These are phyloP conservation scores for Melanomma pulvis-pyrius DNA, from an alignment of 495 filamentous ascomycete species.

Conservation along the genomic window DNA sequence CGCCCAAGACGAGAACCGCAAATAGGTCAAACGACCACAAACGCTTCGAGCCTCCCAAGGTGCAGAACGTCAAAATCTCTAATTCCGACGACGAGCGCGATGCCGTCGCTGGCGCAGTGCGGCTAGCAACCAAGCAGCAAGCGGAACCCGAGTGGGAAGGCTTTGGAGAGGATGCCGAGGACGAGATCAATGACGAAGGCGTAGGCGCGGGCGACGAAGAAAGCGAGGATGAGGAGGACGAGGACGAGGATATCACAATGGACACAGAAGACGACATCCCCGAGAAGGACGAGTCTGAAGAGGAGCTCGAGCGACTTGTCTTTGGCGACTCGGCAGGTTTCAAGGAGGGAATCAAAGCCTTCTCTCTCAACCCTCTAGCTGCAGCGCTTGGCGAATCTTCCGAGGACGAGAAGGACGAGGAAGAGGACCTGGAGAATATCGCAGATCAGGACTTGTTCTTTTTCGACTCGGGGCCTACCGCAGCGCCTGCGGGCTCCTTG, in stretches of 20 bases:
- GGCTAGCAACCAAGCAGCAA: constrained; percentile 1
- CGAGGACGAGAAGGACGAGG: constrained; percentile 44
- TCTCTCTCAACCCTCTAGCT: constrained; percentile 39
- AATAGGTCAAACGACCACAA: background rate
- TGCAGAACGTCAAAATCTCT: background rate
- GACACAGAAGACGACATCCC: constrained; percentile 30
- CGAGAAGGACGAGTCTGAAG: constrained; percentile 78
- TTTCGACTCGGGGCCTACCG: constrained; percentile 62
- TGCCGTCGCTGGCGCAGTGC: background rate
- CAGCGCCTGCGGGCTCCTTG: constrained; percentile 50
- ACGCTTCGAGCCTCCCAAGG: background rate
- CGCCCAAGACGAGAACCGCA: constrained; percentile 15
- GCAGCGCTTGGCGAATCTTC: constrained; percentile 38
- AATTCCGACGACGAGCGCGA: background rate
- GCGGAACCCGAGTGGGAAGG: constrained; percentile 17
- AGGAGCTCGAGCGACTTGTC: constrained; percentile 80
- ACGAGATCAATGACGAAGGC: constrained; percentile 14
- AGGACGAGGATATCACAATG: background rate
- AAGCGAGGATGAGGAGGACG: constrained; percentile 18
- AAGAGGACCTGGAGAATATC: constrained; percentile 50
- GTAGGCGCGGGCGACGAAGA: constrained; percentile 3
- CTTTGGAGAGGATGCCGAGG: constrained; percentile 24
- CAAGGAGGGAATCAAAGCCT: constrained; percentile 63
- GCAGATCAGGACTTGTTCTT: constrained; percentile 65
- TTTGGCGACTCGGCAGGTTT: constrained; percentile 86